Evolutionary conservation across 257 asterid genomes (phyloP).

Genomic region (Nemophila menziesii): DNA sequence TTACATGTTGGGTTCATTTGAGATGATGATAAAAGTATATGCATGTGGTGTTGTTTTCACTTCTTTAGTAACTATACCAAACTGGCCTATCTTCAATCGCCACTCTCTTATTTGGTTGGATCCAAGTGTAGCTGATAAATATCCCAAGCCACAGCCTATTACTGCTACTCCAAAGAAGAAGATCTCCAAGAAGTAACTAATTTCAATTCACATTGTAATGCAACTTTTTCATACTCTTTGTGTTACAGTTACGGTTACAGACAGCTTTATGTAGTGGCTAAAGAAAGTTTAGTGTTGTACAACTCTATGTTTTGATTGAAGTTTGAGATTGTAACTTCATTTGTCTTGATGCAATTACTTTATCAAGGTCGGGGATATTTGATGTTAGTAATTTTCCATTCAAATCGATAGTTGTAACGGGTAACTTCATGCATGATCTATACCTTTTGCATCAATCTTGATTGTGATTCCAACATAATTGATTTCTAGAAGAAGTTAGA

Average conservation of each 20-base stretch:
- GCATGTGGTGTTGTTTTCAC: conserved; percentile 57
- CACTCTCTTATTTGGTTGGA: conserved; percentile 65
- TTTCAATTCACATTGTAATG: not conserved
- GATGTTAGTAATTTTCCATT: too few relatives aligned
- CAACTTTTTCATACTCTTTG: not conserved
- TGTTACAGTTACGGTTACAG: too few relatives aligned
- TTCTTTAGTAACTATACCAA: conserved; percentile 46
- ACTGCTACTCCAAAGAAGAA: conserved; percentile 37
- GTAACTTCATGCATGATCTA: too few relatives aligned
- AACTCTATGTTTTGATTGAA: not conserved
- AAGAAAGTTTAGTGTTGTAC: not conserved
- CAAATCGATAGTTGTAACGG: too few relatives aligned
- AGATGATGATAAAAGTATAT: conserved; percentile 44
- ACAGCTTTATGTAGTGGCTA: not conserved
- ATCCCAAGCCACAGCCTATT: conserved; percentile 47
- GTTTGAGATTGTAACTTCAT: not conserved
- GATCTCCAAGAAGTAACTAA: conserved; percentile 40
- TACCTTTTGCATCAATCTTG: too few relatives aligned
- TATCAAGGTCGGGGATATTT: too few relatives aligned
- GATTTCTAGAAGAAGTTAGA: too few relatives aligned
- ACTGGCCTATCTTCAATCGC: conserved; percentile 60
- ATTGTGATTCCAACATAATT: too few relatives aligned
- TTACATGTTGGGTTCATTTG: conserved; percentile 52
- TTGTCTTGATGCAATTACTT: too few relatives aligned
- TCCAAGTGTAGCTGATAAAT: conserved; percentile 50